These are phyloP conservation scores for Pseudocercospora vitis DNA, from an alignment of 2,329 filamentous ascomycete genomes.

Conservation along the genomic window DNA sequence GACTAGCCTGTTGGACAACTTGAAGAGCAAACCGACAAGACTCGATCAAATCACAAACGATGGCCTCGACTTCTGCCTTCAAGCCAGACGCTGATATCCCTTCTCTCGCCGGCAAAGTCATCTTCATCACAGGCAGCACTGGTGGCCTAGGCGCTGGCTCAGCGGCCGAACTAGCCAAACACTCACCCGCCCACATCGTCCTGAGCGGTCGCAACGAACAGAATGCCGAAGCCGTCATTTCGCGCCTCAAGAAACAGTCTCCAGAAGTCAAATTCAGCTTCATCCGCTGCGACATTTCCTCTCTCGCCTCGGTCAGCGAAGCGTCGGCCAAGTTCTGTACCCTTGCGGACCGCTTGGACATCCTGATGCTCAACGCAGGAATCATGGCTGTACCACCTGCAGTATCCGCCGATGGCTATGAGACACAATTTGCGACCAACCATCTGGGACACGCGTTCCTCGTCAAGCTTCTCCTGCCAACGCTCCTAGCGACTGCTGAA, in stretches of 20 bases:
- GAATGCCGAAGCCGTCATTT: constrained; percentile 46
- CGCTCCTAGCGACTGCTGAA: constrained; percentile 21
- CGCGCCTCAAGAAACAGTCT: constrained; percentile 38
- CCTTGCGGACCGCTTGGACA: constrained; percentile 26
- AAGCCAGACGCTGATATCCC: constrained; percentile 29
- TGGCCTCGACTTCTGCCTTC: constrained; percentile 10
- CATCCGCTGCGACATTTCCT: constrained; percentile 10
- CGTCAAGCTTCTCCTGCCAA: constrained; percentile 29
- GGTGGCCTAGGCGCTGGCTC: constrained; percentile 30
- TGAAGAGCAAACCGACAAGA: too few species aligned
- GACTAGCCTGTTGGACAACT: too few species aligned
- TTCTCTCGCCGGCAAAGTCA: constrained; percentile 28
- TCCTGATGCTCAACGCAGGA: constrained; percentile 36
- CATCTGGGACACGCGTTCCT: constrained; percentile 37
- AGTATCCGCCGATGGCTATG: constrained; percentile 31
- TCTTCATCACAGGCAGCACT: constrained; percentile 28
- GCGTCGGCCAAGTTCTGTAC: constrained; percentile 2
- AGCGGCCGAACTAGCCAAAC: constrained; percentile 47
- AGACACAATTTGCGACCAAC: constrained; percentile 36
- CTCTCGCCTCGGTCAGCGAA: constrained; percentile 6
- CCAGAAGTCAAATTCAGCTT: constrained; percentile 33
- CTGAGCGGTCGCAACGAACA: constrained; percentile 49
- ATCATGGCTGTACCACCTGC: constrained; percentile 26
- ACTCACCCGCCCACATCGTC: constrained; percentile 53
- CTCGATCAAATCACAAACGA: neutral